Conservation (phyloP, 805 yeast genomes). For the Yarrowia phangngaensis region DNA sequence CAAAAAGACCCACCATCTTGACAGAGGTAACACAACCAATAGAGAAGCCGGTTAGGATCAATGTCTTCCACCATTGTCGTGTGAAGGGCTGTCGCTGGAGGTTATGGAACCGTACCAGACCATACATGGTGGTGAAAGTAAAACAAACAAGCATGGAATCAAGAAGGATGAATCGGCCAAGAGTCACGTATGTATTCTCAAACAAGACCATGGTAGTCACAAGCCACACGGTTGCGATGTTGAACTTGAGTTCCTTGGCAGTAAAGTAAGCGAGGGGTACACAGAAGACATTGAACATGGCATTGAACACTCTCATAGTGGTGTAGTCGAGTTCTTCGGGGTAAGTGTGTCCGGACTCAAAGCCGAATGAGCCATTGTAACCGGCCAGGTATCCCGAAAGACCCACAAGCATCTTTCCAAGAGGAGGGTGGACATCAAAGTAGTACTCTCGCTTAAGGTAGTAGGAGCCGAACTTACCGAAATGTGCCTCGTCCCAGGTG, state of each 20-base stretch:
- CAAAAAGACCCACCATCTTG: slow-evolving; percentile 94
- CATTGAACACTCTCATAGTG: slow-evolving; percentile 80
- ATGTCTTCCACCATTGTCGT: slow-evolving; percentile 91
- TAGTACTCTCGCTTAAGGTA: slow-evolving; percentile 85
- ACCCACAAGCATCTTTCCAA: slow-evolving; percentile 91
- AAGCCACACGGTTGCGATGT: slow-evolving; percentile 68
- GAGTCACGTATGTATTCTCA: slow-evolving; percentile 77
- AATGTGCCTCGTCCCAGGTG: slow-evolving; percentile 97
- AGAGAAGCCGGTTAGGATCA: slow-evolving; percentile 72
- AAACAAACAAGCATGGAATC: slow-evolving; percentile 90
- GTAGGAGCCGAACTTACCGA: slow-evolving; percentile 93
- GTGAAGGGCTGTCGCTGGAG: slow-evolving; percentile 58
- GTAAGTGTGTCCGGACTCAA: slow-evolving; percentile 74
- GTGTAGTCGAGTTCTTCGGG: slow-evolving; percentile 76
- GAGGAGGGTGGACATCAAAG: slow-evolving; percentile 96
- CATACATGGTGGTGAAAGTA: slow-evolving; percentile 75
- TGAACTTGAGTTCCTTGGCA: slow-evolving; percentile 68
- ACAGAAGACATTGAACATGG: slow-evolving; percentile 74
- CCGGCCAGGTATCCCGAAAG: slow-evolving; percentile 82
- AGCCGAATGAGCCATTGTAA: slow-evolving; percentile 82
- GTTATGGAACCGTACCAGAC: slow-evolving; percentile 68
- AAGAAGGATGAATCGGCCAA: slow-evolving; percentile 83
- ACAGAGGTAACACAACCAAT: slow-evolving; percentile 91
- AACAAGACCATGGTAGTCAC: slow-evolving; percentile 67
- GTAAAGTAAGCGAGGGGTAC: slow-evolving; percentile 87